Evolutionary conservation across 805 yeast species (phyloP).

Genomic region (Pichia nakasei): DNA sequence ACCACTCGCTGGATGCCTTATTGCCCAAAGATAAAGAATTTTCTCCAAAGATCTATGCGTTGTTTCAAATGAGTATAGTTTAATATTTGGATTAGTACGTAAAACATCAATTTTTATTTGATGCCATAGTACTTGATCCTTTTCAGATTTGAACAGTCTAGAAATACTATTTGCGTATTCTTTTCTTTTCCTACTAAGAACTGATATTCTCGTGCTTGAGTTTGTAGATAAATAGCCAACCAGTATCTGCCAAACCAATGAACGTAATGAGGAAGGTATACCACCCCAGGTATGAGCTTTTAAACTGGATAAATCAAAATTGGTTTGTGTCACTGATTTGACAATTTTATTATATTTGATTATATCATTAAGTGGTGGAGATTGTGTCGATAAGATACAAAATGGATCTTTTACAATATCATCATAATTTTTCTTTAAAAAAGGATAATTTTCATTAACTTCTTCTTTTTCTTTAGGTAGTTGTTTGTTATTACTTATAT

Average conservation of each 20-base stretch:
- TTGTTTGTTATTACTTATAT: neutral
- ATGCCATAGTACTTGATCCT: constrained; percentile 82
- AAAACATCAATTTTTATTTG: constrained; percentile 94
- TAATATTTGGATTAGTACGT: constrained; percentile 81
- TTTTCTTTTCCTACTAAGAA: constrained; percentile 69
- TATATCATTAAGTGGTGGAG: constrained; percentile 32
- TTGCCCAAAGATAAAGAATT: constrained; percentile 86
- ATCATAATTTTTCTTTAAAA: constrained; percentile 24
- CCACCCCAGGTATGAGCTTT: constrained; percentile 91
- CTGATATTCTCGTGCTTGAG: constrained; percentile 59
- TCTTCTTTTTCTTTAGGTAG: constrained; percentile 31
- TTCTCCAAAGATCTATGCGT: constrained; percentile 77
- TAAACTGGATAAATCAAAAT: constrained; percentile 62
- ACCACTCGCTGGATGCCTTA: constrained; percentile 95
- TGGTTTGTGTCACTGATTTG: constrained; percentile 41
- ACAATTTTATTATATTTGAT: constrained; percentile 62
- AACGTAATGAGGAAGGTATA: constrained; percentile 70
- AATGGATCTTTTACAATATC: constrained; percentile 36
- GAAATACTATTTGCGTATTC: constrained; percentile 74
- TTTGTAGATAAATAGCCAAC: constrained; percentile 89
- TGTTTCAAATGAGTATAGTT: constrained; percentile 55
- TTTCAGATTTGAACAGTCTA: constrained; percentile 48
- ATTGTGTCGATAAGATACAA: constrained; percentile 24
- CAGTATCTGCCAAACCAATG: constrained; percentile 81
- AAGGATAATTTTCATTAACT: constrained; percentile 16